Percentiles rank a stretch among this genome's conserved stretches.
Evolutionary conservation across 2,329 filamentous ascomycete species (phyloP).

Genomic region (Claviceps maximensis): DNA sequence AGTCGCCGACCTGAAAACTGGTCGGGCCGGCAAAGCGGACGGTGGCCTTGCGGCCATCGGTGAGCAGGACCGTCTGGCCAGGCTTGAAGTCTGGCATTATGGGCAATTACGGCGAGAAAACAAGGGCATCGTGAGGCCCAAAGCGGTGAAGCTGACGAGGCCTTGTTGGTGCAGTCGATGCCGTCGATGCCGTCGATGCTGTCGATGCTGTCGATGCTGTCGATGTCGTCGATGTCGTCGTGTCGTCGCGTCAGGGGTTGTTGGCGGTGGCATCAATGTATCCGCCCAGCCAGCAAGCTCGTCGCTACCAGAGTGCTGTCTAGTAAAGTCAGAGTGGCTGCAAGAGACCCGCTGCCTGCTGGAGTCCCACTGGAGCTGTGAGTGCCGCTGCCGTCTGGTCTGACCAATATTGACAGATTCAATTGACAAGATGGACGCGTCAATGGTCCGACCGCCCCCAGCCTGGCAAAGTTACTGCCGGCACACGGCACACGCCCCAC

Average conservation of each 20-base stretch:
- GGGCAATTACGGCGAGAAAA: conserved; percentile 12
- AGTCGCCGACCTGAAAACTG: conserved; percentile 67
- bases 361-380: too few relatives aligned
- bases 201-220: background rate
- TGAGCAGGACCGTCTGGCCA: conserved; percentile 68
- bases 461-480: too few relatives aligned
- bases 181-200: background rate
- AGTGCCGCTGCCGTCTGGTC: too few relatives aligned
- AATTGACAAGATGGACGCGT: too few relatives aligned
- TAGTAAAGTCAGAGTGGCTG: too few relatives aligned
- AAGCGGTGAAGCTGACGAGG: background rate
- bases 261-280: background rate
- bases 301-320: background rate
- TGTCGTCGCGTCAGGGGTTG: conserved; percentile 1
- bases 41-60: conserved; percentile 61
- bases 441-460: too few relatives aligned
- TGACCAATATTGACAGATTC: too few relatives aligned
- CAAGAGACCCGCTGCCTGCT: too few relatives aligned
- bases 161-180: background rate
- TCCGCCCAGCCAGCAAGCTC: background rate
- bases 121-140: conserved; percentile 19
- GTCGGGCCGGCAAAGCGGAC: conserved; percentile 75
- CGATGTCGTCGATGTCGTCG: background rate
- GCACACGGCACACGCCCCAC: too few relatives aligned
- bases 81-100: conserved; percentile 44